Evolutionary conservation across 768 basidiomycete species (phyloP), one percentile per base, ranked within the genome.

Genomic region (Sistotremastrum niveocremeum): DNA sequence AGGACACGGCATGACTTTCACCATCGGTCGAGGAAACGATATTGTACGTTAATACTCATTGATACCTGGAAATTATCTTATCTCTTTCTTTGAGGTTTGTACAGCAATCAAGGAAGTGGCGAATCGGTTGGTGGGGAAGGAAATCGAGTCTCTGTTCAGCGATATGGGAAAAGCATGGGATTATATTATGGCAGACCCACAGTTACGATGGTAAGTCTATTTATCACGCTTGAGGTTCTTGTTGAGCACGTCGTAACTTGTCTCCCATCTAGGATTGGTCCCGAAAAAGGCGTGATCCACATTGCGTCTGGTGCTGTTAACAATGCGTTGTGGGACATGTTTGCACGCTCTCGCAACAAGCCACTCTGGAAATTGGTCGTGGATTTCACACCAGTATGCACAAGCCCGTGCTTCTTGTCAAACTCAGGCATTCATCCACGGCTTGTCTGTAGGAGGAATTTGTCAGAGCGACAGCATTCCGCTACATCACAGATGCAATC

Each of bases 301-400:
- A 79, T 94, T 44, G 88, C 90, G 2, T 74, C 84, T 0, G 87
- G 76, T 4, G 87, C 88, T 1, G 88, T 97, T 6, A 77, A 87
- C 60, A 95, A 95, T 52, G 93, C 91, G 0, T 56, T 94, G 2
- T 97, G 93, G 93, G 93, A 95, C 56, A 79, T 94, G 77, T 89
- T 78, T 52, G 87, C 88, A 2, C 76, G 81, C 41, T 69, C 80
- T 30, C 65, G 81, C 52, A 68, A 73, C 44, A 94, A 94, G 63
- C 93, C 93, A 4, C 64, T 95, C 3, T 97, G 93, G 93, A 93
- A 95, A 60, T 71, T 97, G 10, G 72, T 97, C 41, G 81, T 82
- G 1, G 93, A 97, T 56, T 89, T 95, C 67, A 83, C 84, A 5
- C 81, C 87, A 2, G 82, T 77, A 37, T 46, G 65, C 54, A 5